Base-by-base conservation (phyloP, 176 grass and related monocot genomes). In the Carex cristatella region DNA sequence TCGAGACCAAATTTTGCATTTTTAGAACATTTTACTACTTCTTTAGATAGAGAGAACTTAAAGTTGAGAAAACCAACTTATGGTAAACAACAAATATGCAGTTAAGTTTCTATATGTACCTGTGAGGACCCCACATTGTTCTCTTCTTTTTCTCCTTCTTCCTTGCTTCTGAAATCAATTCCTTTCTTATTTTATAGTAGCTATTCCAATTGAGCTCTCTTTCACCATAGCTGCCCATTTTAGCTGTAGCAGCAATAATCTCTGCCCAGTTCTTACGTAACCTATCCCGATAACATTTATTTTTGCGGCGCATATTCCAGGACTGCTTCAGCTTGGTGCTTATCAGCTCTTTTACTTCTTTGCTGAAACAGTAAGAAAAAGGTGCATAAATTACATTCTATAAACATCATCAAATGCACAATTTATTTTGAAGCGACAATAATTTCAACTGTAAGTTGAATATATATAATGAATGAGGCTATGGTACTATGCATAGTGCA, bases 161-260 rank as follows among this genome's bases (percentile, higher is more conserved):
- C 19, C 86, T 56, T 78, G 83, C 84, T 87, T 87, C 46, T 48
- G 62, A 87, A 81, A 83, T 13, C 74, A 91, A 87, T 85, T 89
- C 62, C 11, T 66, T 85, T 63, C 79, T 91, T 31, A 91, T 93
- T 85, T 87, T 94, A 33, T 84, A 83, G 67, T 92, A 97, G 83
- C 89, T 91, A 33, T 94, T 91, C 92, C 95, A 94, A 27, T 92
- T 83, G 68, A 98, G 78, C 82, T 80, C 87, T 76, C 63, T 78
- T 89, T 98, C 89, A 69, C 61, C 81, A 78, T 77, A 66, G 79
- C 57, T 65, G 69, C 91, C 89, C 79, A 59, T 10, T 91, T 86
- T 94, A 27, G 87, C 92, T 57, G 86, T 90, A 89, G 88, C 76
- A 51, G 89, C 95, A 38, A 98, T 91, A 80, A 38, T 87, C 64